Conservation (phyloP, 306 rosid species). For the Acmispon strigosus region DNA sequence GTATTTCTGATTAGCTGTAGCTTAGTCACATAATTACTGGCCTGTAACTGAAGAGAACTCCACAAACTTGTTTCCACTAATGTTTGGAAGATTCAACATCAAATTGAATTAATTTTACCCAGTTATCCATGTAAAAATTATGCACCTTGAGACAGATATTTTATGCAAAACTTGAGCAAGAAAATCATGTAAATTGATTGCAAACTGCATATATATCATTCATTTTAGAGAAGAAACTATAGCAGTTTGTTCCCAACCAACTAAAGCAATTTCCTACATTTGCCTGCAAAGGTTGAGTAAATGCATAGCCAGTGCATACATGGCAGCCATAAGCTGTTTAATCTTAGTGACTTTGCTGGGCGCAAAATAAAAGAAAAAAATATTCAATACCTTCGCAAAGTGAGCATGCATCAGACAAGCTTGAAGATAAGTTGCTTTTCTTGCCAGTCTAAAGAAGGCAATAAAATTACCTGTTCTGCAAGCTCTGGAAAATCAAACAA, state of each 20-base stretch:
- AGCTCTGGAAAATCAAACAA: slow-evolving; percentile 60
- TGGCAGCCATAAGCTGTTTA: slow-evolving; percentile 3
- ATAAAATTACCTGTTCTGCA: slow-evolving; percentile 85
- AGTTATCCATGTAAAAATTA: slow-evolving; percentile 6
- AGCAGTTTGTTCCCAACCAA: background rate
- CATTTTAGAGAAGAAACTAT: background rate
- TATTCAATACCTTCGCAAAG: slow-evolving; percentile 75
- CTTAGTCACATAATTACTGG: background rate
- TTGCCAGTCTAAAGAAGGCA: slow-evolving; percentile 85
- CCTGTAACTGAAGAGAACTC: slow-evolving; percentile 15
- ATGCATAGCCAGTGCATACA: background rate
- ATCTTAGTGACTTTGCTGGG: background rate
- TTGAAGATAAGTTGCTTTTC: slow-evolving; percentile 93
- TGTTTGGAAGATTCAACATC: slow-evolving; percentile 9
- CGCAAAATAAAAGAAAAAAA: slow-evolving; percentile 15
- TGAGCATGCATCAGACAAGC: slow-evolving; percentile 99
- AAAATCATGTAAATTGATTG: background rate
- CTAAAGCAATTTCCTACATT: slow-evolving; percentile 17
- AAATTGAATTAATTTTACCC: background rate
- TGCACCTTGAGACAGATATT: background rate
- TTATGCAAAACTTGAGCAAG: background rate
- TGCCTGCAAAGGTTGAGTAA: slow-evolving; percentile 14
- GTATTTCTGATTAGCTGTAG: slow-evolving; percentile 4
- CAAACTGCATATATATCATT: background rate
- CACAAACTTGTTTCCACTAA: background rate